These are phyloP conservation scores for Jamesozyma rosinii DNA, from an alignment of 805 yeast species.

Conservation along the genomic window DNA sequence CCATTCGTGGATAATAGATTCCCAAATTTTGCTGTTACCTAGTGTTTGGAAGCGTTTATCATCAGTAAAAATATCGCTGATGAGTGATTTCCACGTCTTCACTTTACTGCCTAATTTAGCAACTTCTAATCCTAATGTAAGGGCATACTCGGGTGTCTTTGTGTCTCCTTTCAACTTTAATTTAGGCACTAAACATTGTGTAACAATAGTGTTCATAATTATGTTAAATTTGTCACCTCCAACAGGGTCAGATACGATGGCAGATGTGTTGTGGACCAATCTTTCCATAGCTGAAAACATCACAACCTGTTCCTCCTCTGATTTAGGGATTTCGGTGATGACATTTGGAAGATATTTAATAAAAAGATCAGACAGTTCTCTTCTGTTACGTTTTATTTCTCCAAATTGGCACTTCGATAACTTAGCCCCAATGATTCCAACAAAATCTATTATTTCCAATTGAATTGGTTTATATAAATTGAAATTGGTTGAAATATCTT, in stretches of 20 bases:
- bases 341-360: conserved; percentile 30
- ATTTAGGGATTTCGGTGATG: conserved; percentile 19
- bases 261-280: conserved; percentile 14
- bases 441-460: conserved; percentile 45
- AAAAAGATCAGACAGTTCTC: conserved; percentile 44
- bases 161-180: conserved; percentile 33
- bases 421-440: conserved; percentile 46
- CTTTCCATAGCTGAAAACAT: conserved; percentile 10
- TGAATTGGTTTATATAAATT: conserved; percentile 40
- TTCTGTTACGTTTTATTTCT: conserved; percentile 47
- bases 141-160: conserved; percentile 34
- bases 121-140: conserved; percentile 37
- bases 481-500: conserved; percentile 44
- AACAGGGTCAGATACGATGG: conserved; percentile 18
- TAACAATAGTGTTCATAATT: conserved; percentile 43
- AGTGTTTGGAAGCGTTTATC: conserved; percentile 17
- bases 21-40: conserved; percentile 37
- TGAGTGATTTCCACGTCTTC: conserved; percentile 54
- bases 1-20: conserved; percentile 52
- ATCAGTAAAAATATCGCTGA: conserved; percentile 61
- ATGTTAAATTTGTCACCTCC: conserved; percentile 46
- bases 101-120: conserved; percentile 27
- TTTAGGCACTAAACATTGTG: conserved; percentile 48
- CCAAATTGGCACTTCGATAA: conserved; percentile 51
- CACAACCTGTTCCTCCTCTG: conserved; percentile 10